Evolutionary conservation across 768 basidiomycete species (phyloP).

Genomic region (Austroboletus festivus): DNA sequence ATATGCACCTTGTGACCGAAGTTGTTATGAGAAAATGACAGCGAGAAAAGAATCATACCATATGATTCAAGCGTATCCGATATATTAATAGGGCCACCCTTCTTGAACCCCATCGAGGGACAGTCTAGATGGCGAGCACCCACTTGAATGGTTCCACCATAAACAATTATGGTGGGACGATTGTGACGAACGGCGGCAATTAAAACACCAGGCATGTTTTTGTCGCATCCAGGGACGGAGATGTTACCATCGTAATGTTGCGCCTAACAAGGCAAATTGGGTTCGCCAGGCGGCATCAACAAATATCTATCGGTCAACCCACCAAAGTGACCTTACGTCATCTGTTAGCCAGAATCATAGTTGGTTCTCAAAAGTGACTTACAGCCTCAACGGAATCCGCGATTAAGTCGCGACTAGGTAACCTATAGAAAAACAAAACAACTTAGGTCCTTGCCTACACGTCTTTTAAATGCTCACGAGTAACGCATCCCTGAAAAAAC

Average conservation of each 20-base stretch:
- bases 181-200: slow-evolving; percentile 87
- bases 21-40: neutral
- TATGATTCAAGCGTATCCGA: slow-evolving; percentile 84
- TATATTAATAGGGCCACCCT: slow-evolving; percentile 82
- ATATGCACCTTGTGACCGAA: slow-evolving; percentile 57
- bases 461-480: slow-evolving; percentile 50
- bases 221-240: slow-evolving; percentile 84
- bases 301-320: slow-evolving; percentile 5
- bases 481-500: slow-evolving; percentile 71
- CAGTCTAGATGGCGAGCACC: slow-evolving; percentile 79
- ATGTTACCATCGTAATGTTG: slow-evolving; percentile 90
- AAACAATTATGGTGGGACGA: slow-evolving; percentile 83
- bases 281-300: neutral
- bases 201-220: slow-evolving; percentile 89
- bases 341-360: slow-evolving; percentile 8
- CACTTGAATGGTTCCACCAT: slow-evolving; percentile 80
- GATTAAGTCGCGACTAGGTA: slow-evolving; percentile 86
- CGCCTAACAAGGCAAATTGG: slow-evolving; percentile 43
- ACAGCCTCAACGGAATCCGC: slow-evolving; percentile 88
- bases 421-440: slow-evolving; percentile 36
- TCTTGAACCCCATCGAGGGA: slow-evolving; percentile 69
- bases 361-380: slow-evolving; percentile 16
- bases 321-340: slow-evolving; percentile 54
- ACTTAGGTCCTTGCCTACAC: neutral
- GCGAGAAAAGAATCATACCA: slow-evolving; percentile 39